Percentiles rank a stretch among this genome's conserved stretches.
Conservation (phyloP, 2,329 filamentous ascomycete genomes). For the Aotearoamyces nothofagi region DNA sequence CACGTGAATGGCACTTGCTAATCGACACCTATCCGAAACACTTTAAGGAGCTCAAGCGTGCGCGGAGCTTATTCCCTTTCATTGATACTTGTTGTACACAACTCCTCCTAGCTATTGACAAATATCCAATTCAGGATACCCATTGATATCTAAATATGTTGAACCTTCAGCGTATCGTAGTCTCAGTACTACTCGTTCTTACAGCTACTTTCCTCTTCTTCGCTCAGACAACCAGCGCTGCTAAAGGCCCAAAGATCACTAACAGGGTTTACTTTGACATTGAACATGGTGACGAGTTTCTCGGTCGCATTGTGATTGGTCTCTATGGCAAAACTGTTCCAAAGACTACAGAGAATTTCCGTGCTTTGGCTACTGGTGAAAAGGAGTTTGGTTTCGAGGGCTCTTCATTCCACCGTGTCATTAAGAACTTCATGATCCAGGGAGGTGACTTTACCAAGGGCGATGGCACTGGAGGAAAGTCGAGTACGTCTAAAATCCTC, state of each 20-base stretch:
- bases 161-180: constrained; percentile 53
- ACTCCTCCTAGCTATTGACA: no score
- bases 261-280: constrained; percentile 90
- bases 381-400: constrained; percentile 75
- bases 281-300: constrained; percentile 53
- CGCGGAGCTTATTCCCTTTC: no score
- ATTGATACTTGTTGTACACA: no score
- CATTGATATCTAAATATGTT: constrained; percentile 45
- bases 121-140: neutral
- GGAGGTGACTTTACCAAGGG: constrained; percentile 92
- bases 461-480: constrained; percentile 79
- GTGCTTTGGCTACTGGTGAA: constrained; percentile 69
- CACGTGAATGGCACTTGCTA: constrained; percentile 11
- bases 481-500: constrained; percentile 39
- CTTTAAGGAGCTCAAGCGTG: no score
- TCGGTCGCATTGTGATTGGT: constrained; percentile 67
- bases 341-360: constrained; percentile 60
- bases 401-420: constrained; percentile 82
- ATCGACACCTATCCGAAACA: constrained; percentile 17
- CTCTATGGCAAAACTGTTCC: constrained; percentile 81
- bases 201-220: constrained; percentile 63
- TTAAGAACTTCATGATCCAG: constrained; percentile 98
- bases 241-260: constrained; percentile 88
- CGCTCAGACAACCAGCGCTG: constrained; percentile 56
- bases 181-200: constrained; percentile 62